Base-by-base conservation (phyloP, 805 yeast genomes). In the Lipomyces lipofer region DNA sequence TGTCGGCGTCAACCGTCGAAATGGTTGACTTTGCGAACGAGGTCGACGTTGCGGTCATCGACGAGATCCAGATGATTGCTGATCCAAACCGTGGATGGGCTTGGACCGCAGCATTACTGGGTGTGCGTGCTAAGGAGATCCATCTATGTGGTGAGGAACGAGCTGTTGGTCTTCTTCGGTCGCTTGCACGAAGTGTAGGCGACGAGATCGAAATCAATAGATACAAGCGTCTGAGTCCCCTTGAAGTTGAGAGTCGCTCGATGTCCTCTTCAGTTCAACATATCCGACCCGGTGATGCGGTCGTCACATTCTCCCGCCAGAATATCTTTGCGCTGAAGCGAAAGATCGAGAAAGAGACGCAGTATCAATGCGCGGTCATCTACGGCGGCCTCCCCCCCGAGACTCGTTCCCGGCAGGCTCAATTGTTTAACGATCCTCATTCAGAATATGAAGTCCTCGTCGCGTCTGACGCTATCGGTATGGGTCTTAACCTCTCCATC, bases 341-440 rank as follows among this genome's bases (percentile, higher is more conserved):
- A 38, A 72, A 75, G 51, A 85, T 94, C 53, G 96, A 91, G 66
- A 71, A 71, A 39, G 67, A 69, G 6, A 85, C 95, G 0, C 70
- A 78, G 7, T 67, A 80, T 30, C 83, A 79, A 66, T 95, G 92
- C 51, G 96, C 95, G 1, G 90, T 94, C 1, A 84, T 94, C 28
- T 94, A 94, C 67, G 99, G 99, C 21, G 91, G 96, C 0, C 74
- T 94, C 42, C 99, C 99, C 0, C 96, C 98, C 0, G 98, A 94
- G 67, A 88, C 92, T 0, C 79, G 99, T 62, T 81, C 89, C 2
- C 81, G 82, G 60, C 97, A 94, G 66, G 96, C 97, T 0, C 69
- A 74, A 27, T 75, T 79, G 44, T 94, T 94, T 69, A 94, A 94
- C 66, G 70, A 70, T 43, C 70, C 73, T 1, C 72, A 67, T n/a